phyloP scores from a whole-genome alignment of 2,329 filamentous ascomycete species.

The Westerdykella sp. region DNA sequence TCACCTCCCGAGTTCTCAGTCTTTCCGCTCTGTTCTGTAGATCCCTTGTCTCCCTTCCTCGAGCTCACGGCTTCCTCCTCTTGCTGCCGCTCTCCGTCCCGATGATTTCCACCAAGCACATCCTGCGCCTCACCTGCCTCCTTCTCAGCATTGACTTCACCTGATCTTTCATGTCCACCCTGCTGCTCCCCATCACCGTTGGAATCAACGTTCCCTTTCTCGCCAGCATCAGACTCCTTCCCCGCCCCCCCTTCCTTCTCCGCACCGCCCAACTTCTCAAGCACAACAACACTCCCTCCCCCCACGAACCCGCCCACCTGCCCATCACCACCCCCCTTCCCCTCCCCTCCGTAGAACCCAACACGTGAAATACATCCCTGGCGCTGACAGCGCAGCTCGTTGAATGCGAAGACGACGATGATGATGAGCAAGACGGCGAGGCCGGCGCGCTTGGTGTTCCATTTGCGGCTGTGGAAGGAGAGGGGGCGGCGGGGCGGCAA shows the following conservation, averaged over 20 bases:
- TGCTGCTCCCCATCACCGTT: not conserved
- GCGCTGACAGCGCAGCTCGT: slow-evolving; percentile 7
- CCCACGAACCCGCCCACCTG: too few relatives aligned
- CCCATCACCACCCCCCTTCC: slow-evolving; percentile 1
- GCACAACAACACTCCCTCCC: too few relatives aligned
- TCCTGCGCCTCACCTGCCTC: not conserved
- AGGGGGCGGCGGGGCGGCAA: not conserved
- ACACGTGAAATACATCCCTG: slow-evolving; percentile 7
- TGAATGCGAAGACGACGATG: slow-evolving; percentile 5
- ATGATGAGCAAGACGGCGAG: not conserved
- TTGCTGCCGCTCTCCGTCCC: not conserved
- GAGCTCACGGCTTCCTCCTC: not conserved
- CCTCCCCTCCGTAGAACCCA: slow-evolving; percentile 1
- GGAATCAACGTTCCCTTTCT: not conserved
- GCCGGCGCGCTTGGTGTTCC: slow-evolving; percentile 1
- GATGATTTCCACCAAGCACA: not conserved
- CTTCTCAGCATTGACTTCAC: not conserved
- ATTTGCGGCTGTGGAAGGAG: slow-evolving; percentile 2
- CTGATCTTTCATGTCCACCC: too few relatives aligned
- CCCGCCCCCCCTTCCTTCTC: not conserved
- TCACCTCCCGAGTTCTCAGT: not conserved
- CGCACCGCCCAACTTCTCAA: not conserved
- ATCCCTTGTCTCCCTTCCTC: too few relatives aligned
- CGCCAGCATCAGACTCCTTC: not conserved
- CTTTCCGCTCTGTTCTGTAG: too few relatives aligned